These are phyloP conservation scores for Spathaspora sp. DNA, from an alignment of 1,139 yeast species.

Conservation along the genomic window DNA sequence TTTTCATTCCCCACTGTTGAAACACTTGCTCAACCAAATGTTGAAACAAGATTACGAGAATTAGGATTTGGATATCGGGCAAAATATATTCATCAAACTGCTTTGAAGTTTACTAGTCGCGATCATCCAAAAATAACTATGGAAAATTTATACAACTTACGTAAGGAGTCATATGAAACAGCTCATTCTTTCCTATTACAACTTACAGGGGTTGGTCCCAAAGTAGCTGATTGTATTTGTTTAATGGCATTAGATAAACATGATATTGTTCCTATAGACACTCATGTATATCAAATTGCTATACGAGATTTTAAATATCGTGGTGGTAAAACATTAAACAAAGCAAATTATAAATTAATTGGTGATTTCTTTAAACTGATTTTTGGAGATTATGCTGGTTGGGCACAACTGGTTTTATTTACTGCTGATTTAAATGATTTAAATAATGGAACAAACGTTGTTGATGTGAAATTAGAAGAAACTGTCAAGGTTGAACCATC, in stretches of 20 bases:
- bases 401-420: constrained; percentile 95
- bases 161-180: constrained; percentile 49
- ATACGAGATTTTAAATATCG: constrained; percentile 71
- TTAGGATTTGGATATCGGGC: constrained; percentile 94
- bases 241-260: constrained; percentile 89
- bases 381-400: constrained; percentile 94
- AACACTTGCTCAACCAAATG: constrained; percentile 35
- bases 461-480: constrained; percentile 5
- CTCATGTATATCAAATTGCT: constrained; percentile 94
- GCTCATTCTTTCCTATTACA: constrained; percentile 66
- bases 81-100: constrained; percentile 79
- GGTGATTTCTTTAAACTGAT: constrained; percentile 59
- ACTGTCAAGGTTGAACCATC: not conserved
- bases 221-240: constrained; percentile 91
- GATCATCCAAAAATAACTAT: constrained; percentile 33
- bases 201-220: constrained; percentile 92
- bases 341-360: constrained; percentile 61
- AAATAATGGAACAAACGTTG: constrained; percentile 46
- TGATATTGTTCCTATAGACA: constrained; percentile 91
- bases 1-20: constrained; percentile 76
- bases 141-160: constrained; percentile 32
- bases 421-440: constrained; percentile 75
- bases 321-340: constrained; percentile 50
- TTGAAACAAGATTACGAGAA: constrained; percentile 48
- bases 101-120: constrained; percentile 44